Conservation (phyloP, 2,329 filamentous ascomycete species). For the Calonectria naviculata region DNA sequence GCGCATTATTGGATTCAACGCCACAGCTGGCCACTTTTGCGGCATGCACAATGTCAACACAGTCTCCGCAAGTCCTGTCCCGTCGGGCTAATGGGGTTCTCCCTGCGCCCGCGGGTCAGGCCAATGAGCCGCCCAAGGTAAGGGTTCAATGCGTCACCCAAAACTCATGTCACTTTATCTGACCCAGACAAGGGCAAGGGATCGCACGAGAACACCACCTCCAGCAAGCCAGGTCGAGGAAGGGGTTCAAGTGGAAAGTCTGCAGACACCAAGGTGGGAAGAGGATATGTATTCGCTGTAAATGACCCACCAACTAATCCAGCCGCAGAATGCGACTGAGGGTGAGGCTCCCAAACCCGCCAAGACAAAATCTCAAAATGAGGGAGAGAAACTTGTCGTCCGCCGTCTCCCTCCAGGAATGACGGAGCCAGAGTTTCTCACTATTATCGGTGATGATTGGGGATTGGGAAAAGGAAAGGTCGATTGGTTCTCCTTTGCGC, state of each 20-base stretch:
- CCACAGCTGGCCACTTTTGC: conserved; percentile 29
- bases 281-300: conserved; percentile 8
- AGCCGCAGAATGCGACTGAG: conserved; percentile 39
- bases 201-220: conserved; percentile 34
- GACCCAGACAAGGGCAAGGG: conserved; percentile 38
- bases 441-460: conserved; percentile 83
- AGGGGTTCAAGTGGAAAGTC: conserved; percentile 43
- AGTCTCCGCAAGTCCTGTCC: conserved; percentile 49
- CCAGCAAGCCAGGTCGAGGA: conserved; percentile 37
- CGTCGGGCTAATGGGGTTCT: conserved; percentile 48
- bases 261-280: conserved; percentile 40
- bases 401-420: conserved; percentile 88
- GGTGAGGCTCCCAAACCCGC: conserved; percentile 43
- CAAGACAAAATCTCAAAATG: conserved; percentile 47
- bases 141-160: conserved; percentile 25
- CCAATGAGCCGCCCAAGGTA: conserved; percentile 44
- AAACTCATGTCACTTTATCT: conserved; percentile 29
- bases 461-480: conserved; percentile 82
- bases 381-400: conserved; percentile 84
- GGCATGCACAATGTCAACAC: conserved; percentile 51
- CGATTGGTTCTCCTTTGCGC: conserved; percentile 80
- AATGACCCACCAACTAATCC: conserved; percentile 28
- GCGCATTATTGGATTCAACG: conserved; percentile 29
- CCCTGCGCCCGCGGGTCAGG: conserved; percentile 36
- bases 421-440: conserved; percentile 81